Conservation (phyloP, 495 filamentous ascomycete species). For the Sabuloglossum arenarium region DNA sequence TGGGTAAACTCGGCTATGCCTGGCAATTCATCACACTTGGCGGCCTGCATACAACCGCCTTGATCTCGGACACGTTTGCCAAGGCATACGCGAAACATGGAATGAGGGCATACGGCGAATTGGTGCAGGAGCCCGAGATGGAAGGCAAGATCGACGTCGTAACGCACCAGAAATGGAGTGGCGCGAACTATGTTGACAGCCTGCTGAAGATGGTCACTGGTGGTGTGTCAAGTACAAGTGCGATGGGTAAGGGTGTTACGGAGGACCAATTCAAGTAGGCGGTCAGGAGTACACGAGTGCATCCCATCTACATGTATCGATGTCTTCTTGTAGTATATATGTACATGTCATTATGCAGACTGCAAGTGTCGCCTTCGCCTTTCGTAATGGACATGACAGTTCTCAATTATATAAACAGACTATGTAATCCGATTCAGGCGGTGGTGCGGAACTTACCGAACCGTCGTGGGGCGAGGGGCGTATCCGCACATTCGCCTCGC, state of each 20-base stretch:
- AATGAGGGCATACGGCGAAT: conserved; percentile 92
- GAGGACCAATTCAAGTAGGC: conserved; percentile 73
- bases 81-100: conserved; percentile 60
- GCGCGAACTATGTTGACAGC: conserved; percentile 84
- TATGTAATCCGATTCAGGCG: too few species aligned
- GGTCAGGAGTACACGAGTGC: background rate
- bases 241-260: conserved; percentile 95
- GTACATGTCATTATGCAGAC: background rate
- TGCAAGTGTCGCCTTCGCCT: too few species aligned
- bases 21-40: conserved; percentile 99
- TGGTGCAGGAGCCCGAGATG: conserved; percentile 96
- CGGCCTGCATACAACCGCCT: conserved; percentile 86
- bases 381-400: too few species aligned
- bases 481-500: too few species aligned
- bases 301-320: background rate
- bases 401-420: too few species aligned
- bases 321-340: background rate
- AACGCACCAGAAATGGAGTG: conserved; percentile 96
- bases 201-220: conserved; percentile 94
- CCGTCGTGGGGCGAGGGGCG: too few species aligned
- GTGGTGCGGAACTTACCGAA: too few species aligned
- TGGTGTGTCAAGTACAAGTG: conserved; percentile 72
- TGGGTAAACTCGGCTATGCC: conserved; percentile 78
- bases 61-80: conserved; percentile 75
- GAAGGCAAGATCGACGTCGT: conserved; percentile 78